phyloP scores from a whole-genome alignment of 2,329 filamentous ascomycete species.

The Phialophora tarda region DNA sequence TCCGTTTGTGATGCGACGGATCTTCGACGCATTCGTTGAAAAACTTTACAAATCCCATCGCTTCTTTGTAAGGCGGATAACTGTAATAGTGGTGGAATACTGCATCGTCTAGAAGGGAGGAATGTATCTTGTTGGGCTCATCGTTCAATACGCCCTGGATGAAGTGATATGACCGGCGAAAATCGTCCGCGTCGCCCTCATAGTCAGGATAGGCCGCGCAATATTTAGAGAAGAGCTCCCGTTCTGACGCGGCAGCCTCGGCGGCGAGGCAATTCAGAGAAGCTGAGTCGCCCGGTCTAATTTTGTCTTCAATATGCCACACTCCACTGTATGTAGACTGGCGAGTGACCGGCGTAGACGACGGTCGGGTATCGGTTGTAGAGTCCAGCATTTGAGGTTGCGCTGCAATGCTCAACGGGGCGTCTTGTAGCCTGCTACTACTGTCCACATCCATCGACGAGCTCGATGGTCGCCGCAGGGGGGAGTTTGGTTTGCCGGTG shows the following conservation, averaged over 20 bases:
- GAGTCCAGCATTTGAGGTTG: neutral
- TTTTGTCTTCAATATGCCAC: neutral
- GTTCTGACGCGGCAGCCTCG: neutral
- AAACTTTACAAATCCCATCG: conserved; percentile 48
- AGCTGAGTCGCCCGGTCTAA: neutral
- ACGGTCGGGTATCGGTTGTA: neutral
- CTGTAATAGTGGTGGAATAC: conserved; percentile 49
- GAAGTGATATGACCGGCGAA: conserved; percentile 47
- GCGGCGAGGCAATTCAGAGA: neutral
- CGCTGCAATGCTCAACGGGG: neutral
- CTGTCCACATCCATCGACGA: neutral
- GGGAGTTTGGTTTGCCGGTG: neutral
- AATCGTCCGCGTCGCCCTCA: conserved; percentile 47
- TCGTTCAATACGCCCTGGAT: conserved; percentile 42
- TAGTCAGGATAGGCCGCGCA: conserved; percentile 49
- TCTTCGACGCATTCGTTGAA: conserved; percentile 41
- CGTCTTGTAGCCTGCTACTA: neutral
- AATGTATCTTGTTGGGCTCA: conserved; percentile 43
- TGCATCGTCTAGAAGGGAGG: conserved; percentile 55
- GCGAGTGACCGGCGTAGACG: conserved; percentile 24
- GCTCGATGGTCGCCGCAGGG: neutral
- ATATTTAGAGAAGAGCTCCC: conserved; percentile 47
- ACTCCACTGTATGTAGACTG: conserved; percentile 18
- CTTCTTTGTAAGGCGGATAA: conserved; percentile 46
- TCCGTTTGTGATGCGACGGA: conserved; percentile 23